Conservation (phyloP, 768 basidiomycete species). For the Termitomyces sp. region DNA sequence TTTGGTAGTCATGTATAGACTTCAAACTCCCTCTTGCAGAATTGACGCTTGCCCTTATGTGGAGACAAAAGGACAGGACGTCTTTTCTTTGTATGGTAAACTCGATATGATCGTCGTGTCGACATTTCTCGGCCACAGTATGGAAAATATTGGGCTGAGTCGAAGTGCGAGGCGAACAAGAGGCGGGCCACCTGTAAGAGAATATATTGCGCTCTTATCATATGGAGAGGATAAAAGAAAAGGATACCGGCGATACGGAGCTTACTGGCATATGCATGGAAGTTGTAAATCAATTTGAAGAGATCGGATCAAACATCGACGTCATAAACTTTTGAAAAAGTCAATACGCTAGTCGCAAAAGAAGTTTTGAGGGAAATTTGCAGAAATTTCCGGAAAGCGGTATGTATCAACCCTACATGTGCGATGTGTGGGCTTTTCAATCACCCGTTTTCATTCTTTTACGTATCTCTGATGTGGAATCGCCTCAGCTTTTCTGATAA, state of each 20-base stretch:
- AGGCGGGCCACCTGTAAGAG: neutral
- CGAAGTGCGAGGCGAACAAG: neutral
- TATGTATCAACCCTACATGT: neutral
- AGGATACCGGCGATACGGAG: neutral
- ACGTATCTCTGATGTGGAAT: neutral
- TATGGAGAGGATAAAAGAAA: neutral
- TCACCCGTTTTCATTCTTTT: neutral
- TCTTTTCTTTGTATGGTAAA: neutral
- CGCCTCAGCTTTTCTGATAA: neutral
- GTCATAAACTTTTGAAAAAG: neutral
- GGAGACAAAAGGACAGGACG: neutral
- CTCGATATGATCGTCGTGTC: neutral
- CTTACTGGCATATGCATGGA: neutral
- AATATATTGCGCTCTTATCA: neutral
- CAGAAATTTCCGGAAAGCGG: neutral
- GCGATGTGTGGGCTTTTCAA: neutral
- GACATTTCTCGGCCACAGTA: no score
- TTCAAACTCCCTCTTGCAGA: neutral
- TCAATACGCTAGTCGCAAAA: neutral
- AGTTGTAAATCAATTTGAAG: neutral
- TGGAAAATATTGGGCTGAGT: neutral
- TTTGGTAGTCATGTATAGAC: neutral
- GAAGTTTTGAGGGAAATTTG: neutral
- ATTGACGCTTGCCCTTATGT: neutral
- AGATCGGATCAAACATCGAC: neutral